Base-by-base conservation (phyloP, 2,329 filamentous ascomycete genomes). In the Cordyceps tenuipes region DNA sequence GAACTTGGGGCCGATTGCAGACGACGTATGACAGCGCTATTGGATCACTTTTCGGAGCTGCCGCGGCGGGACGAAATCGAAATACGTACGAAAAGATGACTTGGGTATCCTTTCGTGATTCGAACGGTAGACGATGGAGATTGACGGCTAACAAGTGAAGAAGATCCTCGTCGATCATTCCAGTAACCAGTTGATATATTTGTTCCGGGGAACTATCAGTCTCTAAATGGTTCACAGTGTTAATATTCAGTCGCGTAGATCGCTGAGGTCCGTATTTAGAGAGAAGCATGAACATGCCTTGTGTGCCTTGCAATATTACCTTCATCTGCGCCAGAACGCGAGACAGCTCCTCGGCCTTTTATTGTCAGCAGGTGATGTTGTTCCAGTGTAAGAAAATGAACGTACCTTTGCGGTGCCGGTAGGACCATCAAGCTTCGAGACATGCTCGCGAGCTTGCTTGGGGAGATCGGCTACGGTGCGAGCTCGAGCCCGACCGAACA, bases 11-110 rank as follows among this genome's bases (percentile, higher is more conserved):
- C 50, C 91, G 83, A 67, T 90, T 87, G 69, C 90, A 88, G 64
- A 96, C 87, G 62, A 97, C 89, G 71, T 96, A 95, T 66, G 90
- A 89, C 61, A 99, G 81, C 29, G 94, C 91, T 55, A 92, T 84
- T 0, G 91, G 91, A 63, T 95, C 90, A 65, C 81, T 83, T 68
- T 86, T 85, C 13, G 82, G 79, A 21, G 86, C 84, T 2, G 82
- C 83, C 48, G 82, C 83, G 47, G 84, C 79, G 6, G 88, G 88
- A 64, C 90, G 89, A 79, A 94, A 97, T 65, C 92, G 90, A 71
- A 97, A 91, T 66, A 95, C 89, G 72, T 93, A 94, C 46, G 91
- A 96, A 76, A 97, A 94, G 71, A 97, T 94, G 64, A 94, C 90
- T 72, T 97, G 93, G 13, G 90, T 90, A 70, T 97, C 93, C 78